phyloP scores from a whole-genome alignment of 2,329 filamentous ascomycete species.

The Penicillium italicum region DNA sequence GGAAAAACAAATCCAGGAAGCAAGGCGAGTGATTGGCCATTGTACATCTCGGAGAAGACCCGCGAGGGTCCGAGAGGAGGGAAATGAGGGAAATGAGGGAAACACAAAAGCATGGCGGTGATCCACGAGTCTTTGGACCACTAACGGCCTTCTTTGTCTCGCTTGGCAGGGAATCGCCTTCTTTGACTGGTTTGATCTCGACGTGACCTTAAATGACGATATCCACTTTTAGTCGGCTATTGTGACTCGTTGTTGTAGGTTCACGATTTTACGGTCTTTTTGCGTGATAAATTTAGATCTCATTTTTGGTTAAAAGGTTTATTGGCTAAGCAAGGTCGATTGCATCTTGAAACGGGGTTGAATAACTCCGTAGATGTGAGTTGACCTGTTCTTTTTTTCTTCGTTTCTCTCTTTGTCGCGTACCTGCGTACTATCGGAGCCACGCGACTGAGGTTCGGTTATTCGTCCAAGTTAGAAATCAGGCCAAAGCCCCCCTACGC shows the following conservation, averaged over 20 bases:
- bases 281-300: not conserved
- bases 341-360: not conserved
- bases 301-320: not conserved
- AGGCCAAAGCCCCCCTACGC: constrained; percentile 3
- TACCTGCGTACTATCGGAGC: not conserved
- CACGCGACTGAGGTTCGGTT: constrained; percentile 2
- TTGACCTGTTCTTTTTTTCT: not conserved
- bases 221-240: constrained; percentile 6
- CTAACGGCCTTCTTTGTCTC: constrained; percentile 5
- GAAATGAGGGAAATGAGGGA: not conserved
- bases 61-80: not conserved
- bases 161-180: constrained; percentile 2
- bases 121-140: constrained; percentile 14
- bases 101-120: constrained; percentile 13
- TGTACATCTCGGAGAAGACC: not conserved
- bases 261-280: not conserved
- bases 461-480: not conserved
- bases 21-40: constrained; percentile 6
- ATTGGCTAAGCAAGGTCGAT: not conserved
- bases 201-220: constrained; percentile 1
- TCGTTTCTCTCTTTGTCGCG: not conserved
- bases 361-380: no score
- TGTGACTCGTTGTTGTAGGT: no score
- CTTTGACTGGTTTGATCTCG: not conserved
- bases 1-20: constrained; percentile 10